A percentile compares a stretch with the other conserved stretches of the same genome.
phyloP scores from a whole-genome alignment of 2,329 filamentous ascomycete genomes.

The Dendryphion nanum region DNA sequence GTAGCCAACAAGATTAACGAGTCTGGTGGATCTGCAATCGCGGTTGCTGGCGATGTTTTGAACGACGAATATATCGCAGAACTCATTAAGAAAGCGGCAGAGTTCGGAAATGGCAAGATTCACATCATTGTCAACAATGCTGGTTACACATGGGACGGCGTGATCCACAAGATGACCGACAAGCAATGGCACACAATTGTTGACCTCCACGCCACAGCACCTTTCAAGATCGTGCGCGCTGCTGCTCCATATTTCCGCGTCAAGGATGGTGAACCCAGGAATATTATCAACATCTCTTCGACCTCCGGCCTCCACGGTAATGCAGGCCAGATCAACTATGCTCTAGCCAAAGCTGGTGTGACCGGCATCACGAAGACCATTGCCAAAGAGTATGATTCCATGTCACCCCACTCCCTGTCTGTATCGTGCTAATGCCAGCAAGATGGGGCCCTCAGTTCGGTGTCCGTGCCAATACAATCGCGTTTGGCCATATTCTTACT shows the following conservation, averaged over 20 bases:
- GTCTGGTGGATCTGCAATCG: constrained; percentile 65
- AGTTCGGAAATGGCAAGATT: constrained; percentile 83
- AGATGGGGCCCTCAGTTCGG: constrained; percentile 79
- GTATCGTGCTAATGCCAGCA: constrained; percentile 1
- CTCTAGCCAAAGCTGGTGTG: constrained; percentile 80
- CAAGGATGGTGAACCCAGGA: constrained; percentile 74
- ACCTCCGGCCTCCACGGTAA: constrained; percentile 84
- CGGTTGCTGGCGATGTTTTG: constrained; percentile 75
- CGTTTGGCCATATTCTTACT: constrained; percentile 80
- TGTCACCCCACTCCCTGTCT: not conserved
- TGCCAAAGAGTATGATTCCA: constrained; percentile 63
- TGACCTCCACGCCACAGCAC: constrained; percentile 77
- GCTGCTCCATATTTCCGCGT: constrained; percentile 86
- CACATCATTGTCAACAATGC: constrained; percentile 92
- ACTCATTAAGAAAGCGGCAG: constrained; percentile 72
- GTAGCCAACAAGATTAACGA: constrained; percentile 70
- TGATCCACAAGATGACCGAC: constrained; percentile 89
- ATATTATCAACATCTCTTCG: constrained; percentile 79
- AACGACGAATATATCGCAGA: constrained; percentile 67
- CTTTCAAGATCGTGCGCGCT: constrained; percentile 76
- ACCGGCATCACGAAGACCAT: constrained; percentile 84
- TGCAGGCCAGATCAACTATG: constrained; percentile 88
- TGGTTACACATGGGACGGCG: constrained; percentile 89
- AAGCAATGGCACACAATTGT: constrained; percentile 91
- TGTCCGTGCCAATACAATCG: constrained; percentile 78